These are phyloP conservation scores for Umbellularia californica DNA, from an alignment of 164 flowering plant species.

Conservation along the genomic window DNA sequence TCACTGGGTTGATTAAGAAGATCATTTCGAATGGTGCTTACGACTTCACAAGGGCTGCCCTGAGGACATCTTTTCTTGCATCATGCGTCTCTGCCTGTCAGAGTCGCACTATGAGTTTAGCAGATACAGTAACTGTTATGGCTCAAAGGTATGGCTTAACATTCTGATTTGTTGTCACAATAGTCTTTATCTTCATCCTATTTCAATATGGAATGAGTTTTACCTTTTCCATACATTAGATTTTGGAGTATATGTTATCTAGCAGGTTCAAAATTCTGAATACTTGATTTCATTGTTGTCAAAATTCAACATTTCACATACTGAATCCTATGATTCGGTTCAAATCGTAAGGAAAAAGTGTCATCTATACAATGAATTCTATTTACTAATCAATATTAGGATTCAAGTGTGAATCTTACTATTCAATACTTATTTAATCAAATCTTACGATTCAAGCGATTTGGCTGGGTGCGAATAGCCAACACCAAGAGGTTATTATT, in stretches of 20 bases:
- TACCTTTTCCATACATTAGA: neutral
- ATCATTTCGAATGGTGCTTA: constrained; percentile 74
- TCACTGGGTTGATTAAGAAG: constrained; percentile 69
- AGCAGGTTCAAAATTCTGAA: too few species aligned
- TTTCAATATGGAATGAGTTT: neutral
- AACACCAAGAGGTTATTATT: too few species aligned
- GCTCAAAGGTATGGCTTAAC: constrained; percentile 61
- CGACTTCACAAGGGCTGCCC: constrained; percentile 92
- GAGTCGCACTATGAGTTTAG: constrained; percentile 79
- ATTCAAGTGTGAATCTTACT: too few species aligned
- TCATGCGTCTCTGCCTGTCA: constrained; percentile 97
- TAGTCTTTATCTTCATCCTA: neutral
- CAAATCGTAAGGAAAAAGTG: too few species aligned
- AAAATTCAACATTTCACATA: too few species aligned
- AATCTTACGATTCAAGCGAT: too few species aligned
- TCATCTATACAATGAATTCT: too few species aligned
- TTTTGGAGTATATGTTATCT: neutral
- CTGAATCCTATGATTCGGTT: too few species aligned
- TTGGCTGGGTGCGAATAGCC: too few species aligned
- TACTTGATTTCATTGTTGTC: too few species aligned
- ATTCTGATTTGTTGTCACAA: neutral
- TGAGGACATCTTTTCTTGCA: constrained; percentile 92
- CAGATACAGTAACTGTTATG: constrained; percentile 87
- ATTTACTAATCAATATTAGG: too few species aligned
- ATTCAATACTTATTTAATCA: too few species aligned